A percentile compares a stretch with the other conserved stretches of the same genome.
phyloP scores from a whole-genome alignment of 176 grass and related monocot genomes.

The Urochloa ruziziensis region DNA sequence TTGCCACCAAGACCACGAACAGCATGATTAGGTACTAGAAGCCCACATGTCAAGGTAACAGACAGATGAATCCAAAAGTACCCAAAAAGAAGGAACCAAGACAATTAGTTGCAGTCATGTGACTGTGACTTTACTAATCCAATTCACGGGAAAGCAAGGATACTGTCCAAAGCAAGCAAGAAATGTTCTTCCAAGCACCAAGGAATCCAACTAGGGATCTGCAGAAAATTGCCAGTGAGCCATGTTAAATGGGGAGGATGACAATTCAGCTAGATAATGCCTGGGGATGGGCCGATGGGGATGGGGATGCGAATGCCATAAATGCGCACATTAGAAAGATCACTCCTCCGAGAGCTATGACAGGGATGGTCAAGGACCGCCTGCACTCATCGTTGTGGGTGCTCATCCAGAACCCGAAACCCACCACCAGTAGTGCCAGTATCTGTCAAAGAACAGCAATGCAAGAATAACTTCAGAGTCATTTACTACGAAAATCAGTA shows the following conservation, averaged over 20 bases:
- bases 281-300: not conserved
- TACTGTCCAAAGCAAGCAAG: conserved; percentile 87
- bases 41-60: conserved; percentile 63
- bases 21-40: conserved; percentile 81
- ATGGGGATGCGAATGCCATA: not conserved
- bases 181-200: conserved; percentile 85
- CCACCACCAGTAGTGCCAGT: conserved; percentile 69
- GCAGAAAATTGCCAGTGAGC: conserved; percentile 24
- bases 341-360: conserved; percentile 75
- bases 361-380: conserved; percentile 76
- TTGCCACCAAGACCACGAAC: conserved; percentile 79
- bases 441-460: conserved; percentile 52
- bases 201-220: conserved; percentile 93
- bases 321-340: conserved; percentile 82
- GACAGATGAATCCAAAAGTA: conserved; percentile 42
- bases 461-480: not conserved
- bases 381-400: conserved; percentile 83
- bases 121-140: conserved; percentile 12
- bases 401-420: conserved; percentile 95
- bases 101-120: conserved; percentile 16
- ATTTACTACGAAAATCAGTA: not conserved
- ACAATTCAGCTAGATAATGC: not conserved
- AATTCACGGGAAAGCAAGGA: conserved; percentile 48
- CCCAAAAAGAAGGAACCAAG: not conserved
- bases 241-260: not conserved